A percentile compares a stretch with the other conserved stretches of the same genome.
phyloP scores from a whole-genome alignment of 768 basidiomycete genomes.

The Austroboletus eburneus region DNA sequence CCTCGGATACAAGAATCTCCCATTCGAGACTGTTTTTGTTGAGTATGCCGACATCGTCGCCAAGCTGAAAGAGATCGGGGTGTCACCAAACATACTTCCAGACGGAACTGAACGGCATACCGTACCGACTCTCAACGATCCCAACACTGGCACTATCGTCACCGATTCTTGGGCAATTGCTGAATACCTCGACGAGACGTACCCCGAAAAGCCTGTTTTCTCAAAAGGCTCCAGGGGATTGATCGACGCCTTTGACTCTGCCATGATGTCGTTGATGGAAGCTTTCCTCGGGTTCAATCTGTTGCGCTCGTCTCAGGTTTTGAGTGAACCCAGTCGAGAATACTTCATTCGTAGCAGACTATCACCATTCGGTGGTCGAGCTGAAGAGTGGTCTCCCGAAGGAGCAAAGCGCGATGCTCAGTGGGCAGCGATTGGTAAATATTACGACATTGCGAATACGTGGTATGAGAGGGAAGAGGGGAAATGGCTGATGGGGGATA shows the following conservation, averaged over 20 bases:
- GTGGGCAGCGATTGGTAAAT: not conserved
- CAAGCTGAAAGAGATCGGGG: slow-evolving; percentile 25
- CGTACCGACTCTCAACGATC: slow-evolving; percentile 33
- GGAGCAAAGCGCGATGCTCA: not conserved
- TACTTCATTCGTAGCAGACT: not conserved
- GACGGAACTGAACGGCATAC: slow-evolving; percentile 27
- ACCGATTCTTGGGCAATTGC: slow-evolving; percentile 33
- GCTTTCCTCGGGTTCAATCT: not conserved
- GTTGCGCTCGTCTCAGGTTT: not conserved
- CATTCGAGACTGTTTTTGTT: no score
- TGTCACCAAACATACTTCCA: slow-evolving; percentile 10
- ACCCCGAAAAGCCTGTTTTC: slow-evolving; percentile 30
- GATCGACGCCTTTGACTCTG: not conserved
- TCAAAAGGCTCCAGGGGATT: slow-evolving; percentile 12
- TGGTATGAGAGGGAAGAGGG: slow-evolving; percentile 8
- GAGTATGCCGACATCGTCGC: slow-evolving; percentile 32
- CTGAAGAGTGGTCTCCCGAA: not conserved
- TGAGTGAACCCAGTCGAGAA: not conserved
- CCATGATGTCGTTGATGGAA: not conserved
- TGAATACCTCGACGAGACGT: slow-evolving; percentile 34
- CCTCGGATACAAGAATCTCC: no score
- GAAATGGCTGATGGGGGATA: slow-evolving; percentile 29
- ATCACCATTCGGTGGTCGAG: not conserved
- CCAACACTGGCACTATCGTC: slow-evolving; percentile 18
- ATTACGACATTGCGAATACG: not conserved